A percentile compares a stretch with the other conserved stretches of the same genome.
These are phyloP conservation scores for Fremontodendron californicum DNA, from an alignment of 345 rosid species.

Conservation along the genomic window DNA sequence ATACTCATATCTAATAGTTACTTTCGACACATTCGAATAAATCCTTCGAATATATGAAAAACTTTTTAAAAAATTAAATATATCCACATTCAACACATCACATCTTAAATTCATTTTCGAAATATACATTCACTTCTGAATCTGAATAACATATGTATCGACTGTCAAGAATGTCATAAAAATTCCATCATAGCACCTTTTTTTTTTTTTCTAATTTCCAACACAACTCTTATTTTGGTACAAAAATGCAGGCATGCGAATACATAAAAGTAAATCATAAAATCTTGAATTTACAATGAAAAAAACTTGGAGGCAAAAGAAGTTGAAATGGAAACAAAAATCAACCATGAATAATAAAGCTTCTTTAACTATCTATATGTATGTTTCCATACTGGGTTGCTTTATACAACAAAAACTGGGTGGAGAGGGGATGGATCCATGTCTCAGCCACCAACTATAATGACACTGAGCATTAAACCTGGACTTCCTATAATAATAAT, in stretches of 20 bases:
- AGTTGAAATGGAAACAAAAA: neutral
- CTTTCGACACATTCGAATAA: no score
- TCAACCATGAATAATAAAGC: constrained; percentile 4
- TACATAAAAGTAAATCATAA: neutral
- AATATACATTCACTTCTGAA: no score
- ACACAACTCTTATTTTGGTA: neutral
- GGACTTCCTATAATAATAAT: constrained; percentile 12
- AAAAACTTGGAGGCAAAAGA: neutral
- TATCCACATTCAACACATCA: no score
- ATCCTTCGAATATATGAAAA: no score
- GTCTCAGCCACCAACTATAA: constrained; percentile 32
- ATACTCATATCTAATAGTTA: no score
- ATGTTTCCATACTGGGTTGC: constrained; percentile 1
- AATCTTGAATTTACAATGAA: neutral
- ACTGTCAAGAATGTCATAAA: neutral
- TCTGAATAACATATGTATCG: no score
- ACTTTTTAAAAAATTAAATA: no score
- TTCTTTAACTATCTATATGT: constrained; percentile 15
- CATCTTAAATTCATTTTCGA: no score
- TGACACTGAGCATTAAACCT: constrained; percentile 4
- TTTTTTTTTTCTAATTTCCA: neutral
- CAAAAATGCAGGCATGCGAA: neutral
- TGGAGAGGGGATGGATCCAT: constrained; percentile 20
- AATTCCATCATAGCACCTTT: no score
- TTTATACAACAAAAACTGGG: constrained; percentile 38